Base-by-base conservation (phyloP, 495 filamentous ascomycete genomes). In the Saxophila tyrrhenica region DNA sequence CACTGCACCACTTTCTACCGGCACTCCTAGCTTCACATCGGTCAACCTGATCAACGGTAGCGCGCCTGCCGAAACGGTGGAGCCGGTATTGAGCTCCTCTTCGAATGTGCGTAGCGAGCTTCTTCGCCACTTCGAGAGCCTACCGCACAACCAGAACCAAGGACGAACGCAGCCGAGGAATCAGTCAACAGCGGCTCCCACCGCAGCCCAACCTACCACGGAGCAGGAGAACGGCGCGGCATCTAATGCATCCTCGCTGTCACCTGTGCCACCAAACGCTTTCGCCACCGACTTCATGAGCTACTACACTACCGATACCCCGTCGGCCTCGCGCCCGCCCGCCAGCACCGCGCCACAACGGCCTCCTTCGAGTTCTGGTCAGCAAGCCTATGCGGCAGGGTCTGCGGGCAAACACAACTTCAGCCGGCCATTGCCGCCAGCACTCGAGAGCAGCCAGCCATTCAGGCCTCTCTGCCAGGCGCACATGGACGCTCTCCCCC, bases 401-500 rank as follows among this genome's bases (percentile, higher is more conserved):
- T 23, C 51, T 9, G 21, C 52, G 1, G 24, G 52, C 19, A 61
- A 61, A 39, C 58, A 61, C 50, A 61, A 61, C 46, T 61, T 61
- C 55, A 57, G 54, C 38, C 49, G 58, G 9, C 58, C 58, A 0
- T 25, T 61, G 11, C 58, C 58, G 16, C 54, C 49, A 42, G 58
- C 54, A 5, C 41, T 57, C 10, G 58, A 61, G 35, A 54, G 50
- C 55, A 25, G 23, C 9, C 58, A 61, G 42, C 58, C 58, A 1
- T 61, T 61, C 38, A 39, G 58, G 10, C 58, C 58, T 13, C 42
- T 61, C 2, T 61, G 58, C 24, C 58, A 61, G 32, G 54, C 58
- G 3, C 58, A 61, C 48, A 86, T 92, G 71, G 88, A 94, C 61
- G 79, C 81, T 53, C 69, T 91, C 11, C 70, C 75, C 23, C 80